These are phyloP conservation scores for Chaetomium tenue DNA, from an alignment of 495 filamentous ascomycete species.

Conservation along the genomic window DNA sequence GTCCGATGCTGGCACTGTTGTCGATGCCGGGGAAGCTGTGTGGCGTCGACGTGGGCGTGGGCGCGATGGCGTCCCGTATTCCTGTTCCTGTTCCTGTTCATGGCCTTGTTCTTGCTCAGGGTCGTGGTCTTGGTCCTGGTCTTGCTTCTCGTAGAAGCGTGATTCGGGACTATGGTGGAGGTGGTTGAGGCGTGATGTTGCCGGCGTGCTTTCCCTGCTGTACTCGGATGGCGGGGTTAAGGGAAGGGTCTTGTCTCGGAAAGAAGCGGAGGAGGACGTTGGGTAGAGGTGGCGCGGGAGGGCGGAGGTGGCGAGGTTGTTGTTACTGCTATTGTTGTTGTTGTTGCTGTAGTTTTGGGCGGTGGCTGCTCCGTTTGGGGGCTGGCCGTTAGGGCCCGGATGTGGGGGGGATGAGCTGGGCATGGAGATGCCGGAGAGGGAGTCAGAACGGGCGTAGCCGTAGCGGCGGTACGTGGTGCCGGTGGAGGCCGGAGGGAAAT, in stretches of 20 bases:
- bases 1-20: neutral
- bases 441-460: conserved; percentile 8
- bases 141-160: conserved; percentile 16
- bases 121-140: neutral
- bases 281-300: conserved; percentile 18
- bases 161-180: conserved; percentile 18
- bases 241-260: conserved; percentile 34
- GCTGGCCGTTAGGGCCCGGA: neutral
- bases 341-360: neutral
- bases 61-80: neutral
- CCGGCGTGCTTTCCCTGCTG: conserved; percentile 29
- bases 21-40: neutral
- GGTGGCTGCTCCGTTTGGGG: neutral
- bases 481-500: neutral
- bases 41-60: neutral
- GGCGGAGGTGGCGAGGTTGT: conserved; percentile 16
- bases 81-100: neutral
- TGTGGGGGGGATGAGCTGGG: conserved; percentile 7
- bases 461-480: conserved; percentile 11
- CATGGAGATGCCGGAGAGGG: conserved; percentile 5
- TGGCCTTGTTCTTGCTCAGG: neutral
- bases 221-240: conserved; percentile 43
- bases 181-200: conserved; percentile 12
- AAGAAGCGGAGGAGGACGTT: neutral
- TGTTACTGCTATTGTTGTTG: conserved; percentile 9